Base-by-base conservation (phyloP, 2,329 filamentous ascomycete genomes). In the Aspergillus pseudonomiae region DNA sequence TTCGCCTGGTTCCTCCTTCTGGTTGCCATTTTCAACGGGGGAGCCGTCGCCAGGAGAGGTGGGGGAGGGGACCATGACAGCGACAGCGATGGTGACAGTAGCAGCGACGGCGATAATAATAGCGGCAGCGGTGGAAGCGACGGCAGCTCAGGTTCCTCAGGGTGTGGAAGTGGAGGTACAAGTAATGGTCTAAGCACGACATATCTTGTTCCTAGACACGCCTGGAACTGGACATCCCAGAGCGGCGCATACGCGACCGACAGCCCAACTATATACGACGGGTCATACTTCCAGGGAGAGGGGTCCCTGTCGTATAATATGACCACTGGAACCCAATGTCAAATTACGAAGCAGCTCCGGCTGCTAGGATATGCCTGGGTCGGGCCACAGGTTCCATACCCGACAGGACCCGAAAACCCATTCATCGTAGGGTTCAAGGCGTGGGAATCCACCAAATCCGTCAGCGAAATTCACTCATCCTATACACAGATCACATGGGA, bases 361-460 rank as follows among this genome's bases (percentile, higher is more conserved):
- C 10, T 61, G 41, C 32, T 61, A 19, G 59, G 52, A 4, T 61
- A 61, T 30, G 59, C 59, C 3, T 61, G 59, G 59, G 41, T 61
- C 10, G 59, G 59, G 4, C 59, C 59, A 34, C 52, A n/a, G 24
- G 28, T 53, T 3, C 59, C 59, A 14, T 57, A 61, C 19, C 59
- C 59, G 3, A 19, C 28, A n/a, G 59, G 53, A 2, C n/a, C 59
- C 1, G 11, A 36, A 11, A 61, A 61, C 41, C 52, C 59, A 6
- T 56, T 56, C 14, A 50, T 57, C 14, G 52, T 61, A 6, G 59
- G 59, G 21, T 61, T 61, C 41, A 61, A 61, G 19, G 53, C 59
- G 14, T 61, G 59, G 59, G n/a, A 61, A 24, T 56, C 59, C 10
- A 16, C 26, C 24, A 50, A 50, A 5, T 11, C 52, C 6, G 36